These are phyloP conservation scores for Larix sibirica DNA, from an alignment of 83 land plant genomes.

Conservation along the genomic window DNA sequence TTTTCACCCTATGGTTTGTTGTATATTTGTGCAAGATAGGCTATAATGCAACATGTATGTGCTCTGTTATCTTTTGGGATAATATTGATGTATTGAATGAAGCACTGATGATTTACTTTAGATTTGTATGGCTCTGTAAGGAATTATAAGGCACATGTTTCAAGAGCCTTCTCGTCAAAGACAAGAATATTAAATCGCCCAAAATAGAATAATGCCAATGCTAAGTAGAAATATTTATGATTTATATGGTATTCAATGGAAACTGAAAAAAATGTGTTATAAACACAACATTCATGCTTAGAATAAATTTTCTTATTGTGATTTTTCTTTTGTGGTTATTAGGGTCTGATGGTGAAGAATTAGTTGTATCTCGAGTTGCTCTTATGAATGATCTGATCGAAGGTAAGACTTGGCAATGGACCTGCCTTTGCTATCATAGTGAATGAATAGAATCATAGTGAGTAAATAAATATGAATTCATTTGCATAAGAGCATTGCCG, in stretches of 20 bases:
- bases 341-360: background rate
- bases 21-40: background rate
- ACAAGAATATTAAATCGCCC: background rate
- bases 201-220: background rate
- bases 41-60: background rate
- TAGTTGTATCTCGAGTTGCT: slow-evolving; percentile 2
- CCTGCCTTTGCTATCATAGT: background rate
- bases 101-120: background rate
- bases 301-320: background rate
- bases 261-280: background rate
- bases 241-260: background rate
- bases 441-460: background rate
- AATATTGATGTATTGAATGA: background rate
- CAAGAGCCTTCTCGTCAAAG: background rate
- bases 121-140: background rate
- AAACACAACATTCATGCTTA: background rate
- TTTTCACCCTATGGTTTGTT: background rate
- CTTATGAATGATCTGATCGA: slow-evolving; percentile 9
- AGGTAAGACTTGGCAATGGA: background rate
- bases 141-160: background rate
- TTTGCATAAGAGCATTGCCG: background rate
- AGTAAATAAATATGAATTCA: background rate
- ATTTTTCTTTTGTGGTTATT: background rate
- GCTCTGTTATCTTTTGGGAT: background rate
- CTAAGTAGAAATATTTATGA: background rate